Evolutionary conservation across 495 filamentous ascomycete genomes (phyloP), one percentile per base, ranked within the genome.

Genomic region (Aspergillus carlsbadensis): DNA sequence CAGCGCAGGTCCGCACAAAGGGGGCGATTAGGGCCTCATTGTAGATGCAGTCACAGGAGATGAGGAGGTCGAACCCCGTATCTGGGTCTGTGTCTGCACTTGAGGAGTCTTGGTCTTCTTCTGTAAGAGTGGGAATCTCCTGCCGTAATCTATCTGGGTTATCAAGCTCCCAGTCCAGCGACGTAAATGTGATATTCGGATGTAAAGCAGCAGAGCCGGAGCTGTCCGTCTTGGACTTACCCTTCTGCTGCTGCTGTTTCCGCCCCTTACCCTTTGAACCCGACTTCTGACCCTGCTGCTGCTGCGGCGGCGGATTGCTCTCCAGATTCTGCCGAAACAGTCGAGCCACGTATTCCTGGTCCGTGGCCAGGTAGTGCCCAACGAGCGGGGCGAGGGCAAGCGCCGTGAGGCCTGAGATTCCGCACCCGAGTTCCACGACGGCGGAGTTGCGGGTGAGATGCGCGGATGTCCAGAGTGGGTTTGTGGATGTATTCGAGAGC

Each of bases 31-130:
- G 81, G 5, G 86, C 79, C 59, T 96, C 90, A 67, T 93, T 92
- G 73, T 94, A 96, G 67, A 96, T 87, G 63, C 90, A 95, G 65
- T 95, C 91, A 70, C 90, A 95, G 5, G 92, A 90, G 17, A 92
- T 68, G 4, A 96, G 77, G 2, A 80, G 73, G 57, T 91, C 87
- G 53, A 77, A 71, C 20, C 71, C 72, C 11, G 47, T 50, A 54
- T 77, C 74, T 20, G 68, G 59, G 15, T 61, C 59, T 18, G 58
- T 56, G 4, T 41, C 57, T 5, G 37, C 57, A 14, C 18, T 20
- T 17, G 13, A 3, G 15, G 11, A 1, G 20, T 63, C 39, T 20
- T 52, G 52, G 22, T 20, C 10, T 15, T 43, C 33, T 24, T 60
- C 47, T 46, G 22, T 5, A 53, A 52, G 10, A 44, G n/a, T 39